Evolutionary conservation across 148 eudicot species (phyloP).

Genomic region (Oxyria digyna): DNA sequence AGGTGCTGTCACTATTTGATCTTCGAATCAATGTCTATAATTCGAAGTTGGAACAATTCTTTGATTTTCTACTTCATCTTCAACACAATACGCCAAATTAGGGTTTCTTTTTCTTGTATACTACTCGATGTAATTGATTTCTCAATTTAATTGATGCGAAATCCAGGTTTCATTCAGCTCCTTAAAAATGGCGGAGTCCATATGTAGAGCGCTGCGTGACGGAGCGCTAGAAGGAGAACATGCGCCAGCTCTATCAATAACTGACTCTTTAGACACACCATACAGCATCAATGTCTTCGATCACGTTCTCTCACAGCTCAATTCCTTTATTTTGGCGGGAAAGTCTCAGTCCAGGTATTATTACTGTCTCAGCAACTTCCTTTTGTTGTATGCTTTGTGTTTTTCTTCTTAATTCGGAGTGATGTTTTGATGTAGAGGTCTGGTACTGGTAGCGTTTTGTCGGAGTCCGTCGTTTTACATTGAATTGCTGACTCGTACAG

Average conservation of each 20-base stretch:
- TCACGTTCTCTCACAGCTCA: conserved; percentile 57
- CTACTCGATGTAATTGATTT: no score
- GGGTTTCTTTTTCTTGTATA: no score
- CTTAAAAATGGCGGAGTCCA: conserved; percentile 57
- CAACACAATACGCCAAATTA: no score
- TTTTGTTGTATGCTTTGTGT: background rate
- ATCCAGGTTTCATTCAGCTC: conserved; percentile 17
- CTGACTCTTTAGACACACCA: conserved; percentile 44
- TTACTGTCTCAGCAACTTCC: background rate
- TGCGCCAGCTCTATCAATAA: conserved; percentile 65
- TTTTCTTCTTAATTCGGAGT: background rate
- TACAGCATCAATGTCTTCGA: conserved; percentile 50
- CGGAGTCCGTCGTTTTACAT: conserved; percentile 59
- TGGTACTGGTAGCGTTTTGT: conserved; percentile 58
- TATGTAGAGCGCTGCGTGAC: conserved; percentile 67
- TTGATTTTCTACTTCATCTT: no score
- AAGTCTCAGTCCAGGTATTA: conserved; percentile 60
- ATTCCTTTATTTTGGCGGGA: conserved; percentile 45
- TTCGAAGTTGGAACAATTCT: no score
- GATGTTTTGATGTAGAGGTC: conserved; percentile 28
- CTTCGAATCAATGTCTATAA: no score
- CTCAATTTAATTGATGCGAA: no score
- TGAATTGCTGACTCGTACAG: conserved; percentile 43
- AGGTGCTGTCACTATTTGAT: no score
- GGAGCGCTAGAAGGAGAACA: conserved; percentile 80